Evolutionary conservation across 768 basidiomycete genomes (phyloP), one percentile per base, ranked within the genome.

Genomic region (Xerocomus spinulosus): DNA sequence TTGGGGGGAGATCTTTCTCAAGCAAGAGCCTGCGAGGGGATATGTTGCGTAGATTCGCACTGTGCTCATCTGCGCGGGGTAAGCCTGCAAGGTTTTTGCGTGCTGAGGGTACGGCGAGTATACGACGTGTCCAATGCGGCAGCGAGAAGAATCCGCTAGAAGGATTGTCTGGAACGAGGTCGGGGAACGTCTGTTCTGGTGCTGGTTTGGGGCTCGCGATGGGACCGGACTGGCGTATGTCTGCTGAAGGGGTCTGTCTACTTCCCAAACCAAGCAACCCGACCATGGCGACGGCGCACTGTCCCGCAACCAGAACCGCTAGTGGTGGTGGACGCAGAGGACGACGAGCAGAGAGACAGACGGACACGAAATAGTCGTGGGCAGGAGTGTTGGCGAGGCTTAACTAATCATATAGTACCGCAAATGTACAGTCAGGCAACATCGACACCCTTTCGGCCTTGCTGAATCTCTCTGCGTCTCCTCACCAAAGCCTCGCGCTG

Each of bases 401-500:
- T 50, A 54, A 47, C 44, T 47, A 56, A 21, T 29, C 20, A 28
- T 24, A 9, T n/a, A n/a, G n/a, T n/a, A n/a, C n/a, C n/a, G n/a
- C n/a, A 29, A 33, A 14, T 15, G 42, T 24, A 41, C 42, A 30
- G 50, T 55, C 68, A 72, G 40, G 55, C n/a, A 26, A 14, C 17
- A 12, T 17, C 39, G n/a, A 8, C n/a, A 15, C 12, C 64, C 51
- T 67, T 66, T 53, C 71, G 70, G 58, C 71, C 81, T 53, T 37
- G 38, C 14, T 75, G 69, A 34, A 88, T 68, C 39, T 70, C 70
- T 51, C 72, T 70, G 57, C 77, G 79, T 67, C 80, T 83, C 44
- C 70, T 69, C 66, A 82, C 79, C 60, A 92, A 64, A 44, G 70
- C 76, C 21, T 75, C 71, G 46, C 80, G 79, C 89, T 92, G 60